Evolutionary conservation across 2,329 filamentous ascomycete species (phyloP).

Genomic region (Waltergamsia citrina): DNA sequence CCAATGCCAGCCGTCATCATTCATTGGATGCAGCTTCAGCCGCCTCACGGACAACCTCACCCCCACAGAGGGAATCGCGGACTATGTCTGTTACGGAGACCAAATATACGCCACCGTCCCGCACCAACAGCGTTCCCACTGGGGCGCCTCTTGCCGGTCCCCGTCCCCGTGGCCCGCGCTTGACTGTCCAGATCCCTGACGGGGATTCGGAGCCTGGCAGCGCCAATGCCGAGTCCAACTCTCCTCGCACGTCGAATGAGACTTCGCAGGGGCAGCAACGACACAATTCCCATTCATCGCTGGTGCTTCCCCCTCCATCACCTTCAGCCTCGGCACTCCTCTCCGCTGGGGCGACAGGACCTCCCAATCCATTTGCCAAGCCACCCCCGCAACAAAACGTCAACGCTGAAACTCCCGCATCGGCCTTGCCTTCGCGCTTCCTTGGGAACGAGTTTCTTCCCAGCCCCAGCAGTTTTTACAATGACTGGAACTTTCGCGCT

Average conservation of each 20-base stretch:
- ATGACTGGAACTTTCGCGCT: constrained; percentile 73
- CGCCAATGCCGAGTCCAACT: constrained; percentile 62
- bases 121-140: constrained; percentile 63
- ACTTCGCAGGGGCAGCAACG: constrained; percentile 45
- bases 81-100: constrained; percentile 56
- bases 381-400: constrained; percentile 64
- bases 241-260: constrained; percentile 48
- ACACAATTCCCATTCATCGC: constrained; percentile 50
- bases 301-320: constrained; percentile 86
- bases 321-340: constrained; percentile 78
- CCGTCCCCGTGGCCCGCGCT: constrained; percentile 65
- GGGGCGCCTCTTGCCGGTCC: constrained; percentile 46
- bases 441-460: constrained; percentile 81
- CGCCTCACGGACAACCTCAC: constrained; percentile 49
- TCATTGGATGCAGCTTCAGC: constrained; percentile 56
- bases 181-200: constrained; percentile 92
- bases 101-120: constrained; percentile 59
- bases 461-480: constrained; percentile 86
- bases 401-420: constrained; percentile 65
- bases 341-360: constrained; percentile 84
- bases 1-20: constrained; percentile 41
- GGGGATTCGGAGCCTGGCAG: constrained; percentile 72
- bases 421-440: constrained; percentile 84
- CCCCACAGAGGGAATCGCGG: constrained; percentile 37
- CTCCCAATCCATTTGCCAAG: constrained; percentile 90